Base-by-base conservation (phyloP, 2,329 filamentous ascomycete species). In the Hypoxylon sp. region DNA sequence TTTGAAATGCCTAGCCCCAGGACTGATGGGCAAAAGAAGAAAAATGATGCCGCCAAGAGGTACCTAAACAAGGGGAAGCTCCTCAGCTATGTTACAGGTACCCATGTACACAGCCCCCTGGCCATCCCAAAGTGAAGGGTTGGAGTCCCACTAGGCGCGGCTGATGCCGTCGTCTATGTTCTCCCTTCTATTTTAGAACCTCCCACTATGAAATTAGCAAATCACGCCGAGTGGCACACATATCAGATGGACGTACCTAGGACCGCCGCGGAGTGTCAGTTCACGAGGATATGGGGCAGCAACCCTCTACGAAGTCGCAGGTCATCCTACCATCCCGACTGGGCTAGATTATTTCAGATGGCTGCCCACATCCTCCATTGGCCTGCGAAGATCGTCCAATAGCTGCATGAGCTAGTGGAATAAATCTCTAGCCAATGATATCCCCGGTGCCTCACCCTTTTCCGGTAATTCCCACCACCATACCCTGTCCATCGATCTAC, bases 151-250 rank as follows among this genome's bases (percentile, higher is more conserved):
- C 72, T 61, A 67, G 61, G 62, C 50, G 65, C 70, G 69, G 70
- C 70, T 71, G 69, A 70, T 70, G 71, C 72, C 69, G 69, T 66
- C 51, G 39, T 67, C 50, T 60, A 62, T 72, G 52, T 48, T 53
- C 32, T 64, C 61, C 65, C 61, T 69, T 64, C 58, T 72, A 58
- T 68, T 71, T 73, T 73, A 56, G 67, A 68, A 65, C 31, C 62
- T 66, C 47, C 50, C 65, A 56, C 67, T 59, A 65, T 68, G 71
- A 75, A 70, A 75, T 75, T 70, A 74, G 69, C 69, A 71, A 73
- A 75, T 74, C 72, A 75, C 65, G 72, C 68, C 63, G 69, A 72
- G 74, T 74, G 54, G 68, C 65, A 76, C 74, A 71, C 52, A 70
- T 68, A 62, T 70, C 58, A 64, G 69, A 75, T 65, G 66, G 61